These are phyloP conservation scores for Aphanomyces stellatus DNA, from an alignment of 352 stramenopile species.

Conservation along the genomic window DNA sequence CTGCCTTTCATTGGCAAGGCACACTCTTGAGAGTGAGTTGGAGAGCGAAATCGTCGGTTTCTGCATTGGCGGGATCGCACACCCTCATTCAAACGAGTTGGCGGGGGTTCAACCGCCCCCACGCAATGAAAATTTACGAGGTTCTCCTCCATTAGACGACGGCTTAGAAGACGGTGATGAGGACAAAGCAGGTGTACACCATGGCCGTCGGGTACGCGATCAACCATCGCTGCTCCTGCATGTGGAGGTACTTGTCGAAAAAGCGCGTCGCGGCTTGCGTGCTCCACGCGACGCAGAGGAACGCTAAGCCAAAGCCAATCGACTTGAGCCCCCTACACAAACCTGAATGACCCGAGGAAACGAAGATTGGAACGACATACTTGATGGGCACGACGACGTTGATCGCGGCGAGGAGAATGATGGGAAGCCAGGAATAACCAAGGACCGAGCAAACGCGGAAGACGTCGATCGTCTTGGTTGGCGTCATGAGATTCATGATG, in stretches of 20 bases:
- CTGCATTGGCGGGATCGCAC: no score
- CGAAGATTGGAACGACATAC: constrained; percentile 19
- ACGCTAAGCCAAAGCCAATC: constrained; percentile 78
- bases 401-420: constrained; percentile 91
- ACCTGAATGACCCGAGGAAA: not conserved
- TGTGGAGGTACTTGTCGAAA: constrained; percentile 92
- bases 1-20: no score
- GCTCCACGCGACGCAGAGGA: constrained; percentile 90
- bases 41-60: no score
- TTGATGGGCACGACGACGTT: constrained; percentile 89
- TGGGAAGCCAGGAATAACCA: constrained; percentile 96
- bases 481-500: constrained; percentile 93
- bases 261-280: constrained; percentile 92
- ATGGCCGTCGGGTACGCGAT: constrained; percentile 96
- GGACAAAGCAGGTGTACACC: constrained; percentile 97
- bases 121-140: no score
- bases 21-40: no score
- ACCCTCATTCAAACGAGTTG: no score
- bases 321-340: constrained; percentile 33
- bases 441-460: constrained; percentile 93
- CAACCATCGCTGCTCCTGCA: constrained; percentile 95
- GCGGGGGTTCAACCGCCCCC: no score
- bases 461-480: constrained; percentile 81
- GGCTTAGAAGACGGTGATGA: constrained; percentile 99
- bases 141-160: no score